Evolutionary conservation across 257 asterid species (phyloP), one percentile per base, ranked within the genome.

Genomic region (Solanum gracilifrons): DNA sequence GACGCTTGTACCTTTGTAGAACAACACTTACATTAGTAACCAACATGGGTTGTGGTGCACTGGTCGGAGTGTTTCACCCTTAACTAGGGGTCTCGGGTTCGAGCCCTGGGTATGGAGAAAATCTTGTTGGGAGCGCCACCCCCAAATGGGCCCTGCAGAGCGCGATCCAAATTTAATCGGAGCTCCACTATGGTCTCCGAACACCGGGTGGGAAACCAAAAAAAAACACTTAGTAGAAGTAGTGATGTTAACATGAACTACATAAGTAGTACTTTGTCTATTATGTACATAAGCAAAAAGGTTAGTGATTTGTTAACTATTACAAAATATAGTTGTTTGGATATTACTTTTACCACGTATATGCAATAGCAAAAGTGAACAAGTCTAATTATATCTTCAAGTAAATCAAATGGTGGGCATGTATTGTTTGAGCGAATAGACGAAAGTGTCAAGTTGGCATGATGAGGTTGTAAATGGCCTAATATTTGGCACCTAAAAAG

Each of bases 111-210:
- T 43, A 43, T 43, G 51, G 16, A 43, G 16, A 43, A 43, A 43
- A 43, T 43, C 0, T 0, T 43, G 6, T 12, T 43, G 51, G 51
- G 2, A 43, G 16, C 51, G 6, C 16, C 51, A 43, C 51, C 51
- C 51, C 16, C 1, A 2, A 43, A 43, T 43, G 5, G 1, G 16
- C 51, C 16, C 0, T 43, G 6, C 5, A 43, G 16, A 43, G 51
- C 16, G 51, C 51, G 16, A 43, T 1, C 2, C 6, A 1, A 0
- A 43, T 43, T 12, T 43, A 43, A 0, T 43, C 2, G 1, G 1
- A 43, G 0, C 51, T 43, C 51, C 6, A 43, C 1, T 43, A 0
- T 43, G 16, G 0, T 43, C 51, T 43, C 2, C 16, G 1, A 43
- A 43, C 6, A 43, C 1, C 6, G 0, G 6, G 0, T 43, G 51